These are phyloP conservation scores for Pisolithus marmoratus DNA, from an alignment of 768 basidiomycete species.

Conservation along the genomic window DNA sequence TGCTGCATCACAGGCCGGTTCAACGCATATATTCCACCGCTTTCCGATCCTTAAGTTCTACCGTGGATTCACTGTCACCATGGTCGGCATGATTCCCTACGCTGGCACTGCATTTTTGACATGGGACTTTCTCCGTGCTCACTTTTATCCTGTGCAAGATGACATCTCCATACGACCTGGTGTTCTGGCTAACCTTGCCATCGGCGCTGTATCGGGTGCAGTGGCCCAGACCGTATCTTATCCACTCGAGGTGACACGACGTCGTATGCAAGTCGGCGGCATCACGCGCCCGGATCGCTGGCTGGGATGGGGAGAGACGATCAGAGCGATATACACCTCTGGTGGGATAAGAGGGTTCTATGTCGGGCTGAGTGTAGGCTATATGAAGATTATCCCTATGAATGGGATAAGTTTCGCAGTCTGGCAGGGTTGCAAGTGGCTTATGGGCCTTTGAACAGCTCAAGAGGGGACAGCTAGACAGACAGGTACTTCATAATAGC, in stretches of 20 bases:
- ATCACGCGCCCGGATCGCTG: conserved; percentile 70
- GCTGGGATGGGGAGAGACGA: conserved; percentile 75
- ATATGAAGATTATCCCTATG: conserved; percentile 94
- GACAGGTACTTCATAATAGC: background rate
- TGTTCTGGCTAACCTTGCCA: conserved; percentile 62
- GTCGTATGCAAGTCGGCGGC: conserved; percentile 95
- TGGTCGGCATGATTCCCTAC: conserved; percentile 91
- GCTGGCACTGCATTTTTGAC: conserved; percentile 92
- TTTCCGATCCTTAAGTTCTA: conserved; percentile 88
- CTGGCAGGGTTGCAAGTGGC: conserved; percentile 57
- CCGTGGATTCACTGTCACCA: conserved; percentile 91
- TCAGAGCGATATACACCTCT: conserved; percentile 53
- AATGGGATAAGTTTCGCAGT: conserved; percentile 86
- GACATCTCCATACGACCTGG: conserved; percentile 34
- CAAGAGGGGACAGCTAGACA: background rate
- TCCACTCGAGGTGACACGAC: conserved; percentile 88
- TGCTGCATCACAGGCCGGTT: conserved; percentile 12
- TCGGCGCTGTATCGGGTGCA: conserved; percentile 83
- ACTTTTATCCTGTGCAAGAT: conserved; percentile 43
- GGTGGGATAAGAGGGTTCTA: conserved; percentile 88
- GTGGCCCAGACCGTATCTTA: conserved; percentile 88
- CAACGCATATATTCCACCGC: conserved; percentile 41
- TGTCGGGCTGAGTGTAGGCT: conserved; percentile 87
- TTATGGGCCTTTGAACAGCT: conserved; percentile 21
- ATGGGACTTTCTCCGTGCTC: conserved; percentile 74